phyloP scores from a whole-genome alignment of 305 asterid species.

The Fraxinus paxiana region DNA sequence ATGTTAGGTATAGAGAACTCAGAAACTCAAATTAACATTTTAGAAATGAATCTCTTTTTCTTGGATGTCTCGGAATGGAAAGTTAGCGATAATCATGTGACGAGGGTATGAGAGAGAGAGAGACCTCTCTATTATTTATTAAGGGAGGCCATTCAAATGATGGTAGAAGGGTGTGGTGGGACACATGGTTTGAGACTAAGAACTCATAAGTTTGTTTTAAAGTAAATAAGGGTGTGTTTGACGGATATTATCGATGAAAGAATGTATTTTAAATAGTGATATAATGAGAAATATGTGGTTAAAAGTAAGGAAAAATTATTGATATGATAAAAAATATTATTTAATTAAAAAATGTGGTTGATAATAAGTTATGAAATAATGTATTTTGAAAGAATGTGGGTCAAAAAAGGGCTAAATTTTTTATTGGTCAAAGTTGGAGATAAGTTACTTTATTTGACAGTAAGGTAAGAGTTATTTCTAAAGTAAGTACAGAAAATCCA shows the following conservation, averaged over 20 bases:
- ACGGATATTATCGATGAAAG: no score
- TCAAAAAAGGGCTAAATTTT: neutral
- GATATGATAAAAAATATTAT: no score
- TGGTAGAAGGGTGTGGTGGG: neutral
- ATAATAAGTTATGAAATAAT: no score
- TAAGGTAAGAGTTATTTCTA: neutral
- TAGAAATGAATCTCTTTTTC: neutral
- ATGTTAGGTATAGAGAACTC: neutral
- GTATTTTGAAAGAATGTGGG: no score
- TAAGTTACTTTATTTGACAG: neutral
- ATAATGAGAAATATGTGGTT: no score
- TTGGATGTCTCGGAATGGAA: neutral
- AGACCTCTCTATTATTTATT: neutral
- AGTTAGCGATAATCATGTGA: neutral
- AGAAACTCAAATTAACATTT: neutral
- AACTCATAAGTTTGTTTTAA: neutral
- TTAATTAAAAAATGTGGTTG: no score
- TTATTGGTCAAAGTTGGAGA: neutral
- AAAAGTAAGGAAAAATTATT: no score
- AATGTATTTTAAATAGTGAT: no score
- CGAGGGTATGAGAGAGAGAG: neutral
- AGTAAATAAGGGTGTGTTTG: neutral
- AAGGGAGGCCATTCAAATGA: neutral
- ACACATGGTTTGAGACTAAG: neutral
- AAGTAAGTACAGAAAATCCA: neutral